phyloP scores from a whole-genome alignment of 2,329 filamentous ascomycete genomes.

The Colletotrichum godetiae region DNA sequence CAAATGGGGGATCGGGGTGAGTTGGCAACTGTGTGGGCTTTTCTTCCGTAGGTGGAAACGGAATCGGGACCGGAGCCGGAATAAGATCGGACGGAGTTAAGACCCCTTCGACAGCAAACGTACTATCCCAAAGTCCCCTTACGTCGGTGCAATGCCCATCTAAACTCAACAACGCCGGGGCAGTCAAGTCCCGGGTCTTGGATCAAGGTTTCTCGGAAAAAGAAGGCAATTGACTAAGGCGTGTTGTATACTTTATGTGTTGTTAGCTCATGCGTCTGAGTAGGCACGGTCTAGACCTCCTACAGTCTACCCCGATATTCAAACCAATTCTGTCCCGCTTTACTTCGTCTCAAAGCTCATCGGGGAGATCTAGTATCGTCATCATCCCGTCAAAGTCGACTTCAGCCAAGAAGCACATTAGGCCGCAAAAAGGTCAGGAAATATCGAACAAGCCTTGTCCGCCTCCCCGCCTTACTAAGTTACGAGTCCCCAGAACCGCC shows the following conservation, averaged over 20 bases:
- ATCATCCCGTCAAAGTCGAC: neutral
- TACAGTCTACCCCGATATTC: neutral
- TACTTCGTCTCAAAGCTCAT: neutral
- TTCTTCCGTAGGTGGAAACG: neutral
- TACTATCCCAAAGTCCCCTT: neutral
- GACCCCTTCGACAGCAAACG: neutral
- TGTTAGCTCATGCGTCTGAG: neutral
- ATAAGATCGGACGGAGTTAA: neutral
- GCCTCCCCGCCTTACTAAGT: neutral
- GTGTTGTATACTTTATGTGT: neutral
- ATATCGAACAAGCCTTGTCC: neutral
- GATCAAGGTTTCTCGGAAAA: neutral
- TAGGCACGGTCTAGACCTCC: neutral
- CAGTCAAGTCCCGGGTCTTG: neutral
- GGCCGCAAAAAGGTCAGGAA: neutral
- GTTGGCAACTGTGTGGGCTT: neutral
- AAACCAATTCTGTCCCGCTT: neutral
- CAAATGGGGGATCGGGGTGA: neutral
- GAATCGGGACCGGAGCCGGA: slow-evolving; percentile 6
- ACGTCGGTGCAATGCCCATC: neutral
- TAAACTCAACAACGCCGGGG: neutral
- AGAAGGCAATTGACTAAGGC: neutral
- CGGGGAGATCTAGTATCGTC: neutral
- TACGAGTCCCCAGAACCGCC: neutral
- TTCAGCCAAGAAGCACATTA: neutral